A percentile compares a stretch with the other conserved stretches of the same genome.
Evolutionary conservation across 768 basidiomycete species (phyloP).

Genomic region (Mycena alexandri): DNA sequence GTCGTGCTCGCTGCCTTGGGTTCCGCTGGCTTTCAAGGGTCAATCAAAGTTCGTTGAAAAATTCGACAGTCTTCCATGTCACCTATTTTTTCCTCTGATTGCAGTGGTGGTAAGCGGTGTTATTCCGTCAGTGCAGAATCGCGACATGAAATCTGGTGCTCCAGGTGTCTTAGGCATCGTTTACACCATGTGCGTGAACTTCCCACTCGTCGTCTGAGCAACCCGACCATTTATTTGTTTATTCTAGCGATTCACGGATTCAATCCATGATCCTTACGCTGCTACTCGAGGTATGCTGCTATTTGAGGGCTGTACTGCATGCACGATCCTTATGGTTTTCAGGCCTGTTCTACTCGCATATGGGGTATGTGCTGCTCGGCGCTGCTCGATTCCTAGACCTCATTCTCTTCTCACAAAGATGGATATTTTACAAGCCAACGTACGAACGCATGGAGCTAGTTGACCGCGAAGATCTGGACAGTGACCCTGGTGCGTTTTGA

Average conservation of each 20-base stretch:
- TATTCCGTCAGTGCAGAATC: not conserved
- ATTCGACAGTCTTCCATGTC: constrained; percentile 14
- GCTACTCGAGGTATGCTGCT: constrained; percentile 59
- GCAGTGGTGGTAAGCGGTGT: constrained; percentile 66
- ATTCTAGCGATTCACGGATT: constrained; percentile 74
- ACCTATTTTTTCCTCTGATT: constrained; percentile 9
- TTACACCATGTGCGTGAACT: constrained; percentile 73
- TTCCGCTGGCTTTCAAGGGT: constrained; percentile 82
- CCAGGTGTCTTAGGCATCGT: constrained; percentile 78
- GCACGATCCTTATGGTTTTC: too few relatives aligned
- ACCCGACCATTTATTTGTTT: constrained; percentile 1
- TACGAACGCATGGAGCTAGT: constrained; percentile 74
- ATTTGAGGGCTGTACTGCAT: too few relatives aligned
- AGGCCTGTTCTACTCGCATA: constrained; percentile 81
- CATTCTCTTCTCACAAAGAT: constrained; percentile 44
- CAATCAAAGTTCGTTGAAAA: constrained; percentile 69
- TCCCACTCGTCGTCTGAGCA: constrained; percentile 11
- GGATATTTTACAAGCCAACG: constrained; percentile 85
- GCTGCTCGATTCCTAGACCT: not conserved
- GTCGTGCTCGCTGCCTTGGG: constrained; percentile 74
- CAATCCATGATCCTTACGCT: constrained; percentile 79
- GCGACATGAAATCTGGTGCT: not conserved
- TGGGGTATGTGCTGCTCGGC: constrained; percentile 57
- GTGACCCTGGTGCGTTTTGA: constrained; percentile 70
- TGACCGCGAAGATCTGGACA: constrained; percentile 76